phyloP scores from a whole-genome alignment of 495 filamentous ascomycete genomes.

The Acidomyces sp. region DNA sequence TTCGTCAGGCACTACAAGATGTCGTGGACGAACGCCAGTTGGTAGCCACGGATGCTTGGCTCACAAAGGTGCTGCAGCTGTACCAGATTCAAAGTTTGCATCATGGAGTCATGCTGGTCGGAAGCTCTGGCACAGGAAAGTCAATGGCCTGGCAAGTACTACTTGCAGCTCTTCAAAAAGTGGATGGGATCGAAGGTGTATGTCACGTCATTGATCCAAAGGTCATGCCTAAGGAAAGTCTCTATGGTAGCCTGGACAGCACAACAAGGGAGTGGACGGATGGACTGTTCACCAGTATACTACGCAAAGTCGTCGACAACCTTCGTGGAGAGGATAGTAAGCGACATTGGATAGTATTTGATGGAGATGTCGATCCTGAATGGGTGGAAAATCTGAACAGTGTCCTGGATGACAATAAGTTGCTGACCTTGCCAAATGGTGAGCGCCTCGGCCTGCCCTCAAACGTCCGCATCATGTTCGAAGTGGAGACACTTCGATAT shows the following conservation, averaged over 20 bases:
- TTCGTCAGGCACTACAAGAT: slow-evolving; percentile 67
- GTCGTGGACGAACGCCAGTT: slow-evolving; percentile 71
- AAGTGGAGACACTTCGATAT: slow-evolving; percentile 97
- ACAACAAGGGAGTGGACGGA: slow-evolving; percentile 98
- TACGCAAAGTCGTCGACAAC: slow-evolving; percentile 97
- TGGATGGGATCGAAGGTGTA: slow-evolving; percentile 84
- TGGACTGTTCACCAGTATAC: slow-evolving; percentile 91
- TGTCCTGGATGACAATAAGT: slow-evolving; percentile 96
- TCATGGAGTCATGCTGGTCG: slow-evolving; percentile 99
- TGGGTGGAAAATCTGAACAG: slow-evolving; percentile 99
- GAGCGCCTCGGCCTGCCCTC: slow-evolving; percentile 86
- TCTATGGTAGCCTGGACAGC: slow-evolving; percentile 90
- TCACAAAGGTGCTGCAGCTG: slow-evolving; percentile 88
- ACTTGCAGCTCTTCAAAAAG: slow-evolving; percentile 79
- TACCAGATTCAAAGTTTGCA: slow-evolving; percentile 97
- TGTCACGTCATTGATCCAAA: slow-evolving; percentile 98
- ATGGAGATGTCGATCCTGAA: slow-evolving; percentile 96
- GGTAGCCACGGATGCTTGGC: slow-evolving; percentile 85
- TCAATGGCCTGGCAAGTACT: slow-evolving; percentile 88
- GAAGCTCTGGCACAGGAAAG: slow-evolving; percentile 87
- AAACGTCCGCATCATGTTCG: slow-evolving; percentile 98
- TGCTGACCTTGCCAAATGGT: slow-evolving; percentile 90
- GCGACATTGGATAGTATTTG: slow-evolving; percentile 98
- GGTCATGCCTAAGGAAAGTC: slow-evolving; percentile 96
- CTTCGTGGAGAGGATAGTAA: slow-evolving; percentile 92